These are phyloP conservation scores for Arthrobotrys conoides DNA, from an alignment of 2,329 filamentous ascomycete species.

Conservation along the genomic window DNA sequence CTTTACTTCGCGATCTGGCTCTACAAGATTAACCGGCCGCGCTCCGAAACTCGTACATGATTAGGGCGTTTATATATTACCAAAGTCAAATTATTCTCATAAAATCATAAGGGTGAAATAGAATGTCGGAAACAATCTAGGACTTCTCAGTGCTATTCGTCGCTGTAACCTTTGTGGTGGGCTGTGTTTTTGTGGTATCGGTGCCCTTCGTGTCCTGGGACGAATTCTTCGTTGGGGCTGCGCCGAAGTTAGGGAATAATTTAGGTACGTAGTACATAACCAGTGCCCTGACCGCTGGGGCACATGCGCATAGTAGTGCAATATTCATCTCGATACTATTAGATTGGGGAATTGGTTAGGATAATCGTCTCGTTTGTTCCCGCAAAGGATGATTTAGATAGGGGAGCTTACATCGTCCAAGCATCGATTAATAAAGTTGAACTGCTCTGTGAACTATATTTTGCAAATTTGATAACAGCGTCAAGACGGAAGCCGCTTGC, in stretches of 20 bases:
- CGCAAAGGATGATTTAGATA: too few species aligned
- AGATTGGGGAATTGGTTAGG: too few species aligned
- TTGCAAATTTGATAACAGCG: slow-evolving; percentile 19
- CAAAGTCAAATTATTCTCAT: neutral
- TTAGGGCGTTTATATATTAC: neutral
- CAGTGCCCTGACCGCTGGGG: slow-evolving; percentile 42
- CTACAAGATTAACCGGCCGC: neutral
- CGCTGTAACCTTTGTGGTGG: neutral
- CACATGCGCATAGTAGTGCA: slow-evolving; percentile 37
- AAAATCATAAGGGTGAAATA: neutral
- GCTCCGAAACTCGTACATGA: neutral
- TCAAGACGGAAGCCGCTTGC: slow-evolving; percentile 34
- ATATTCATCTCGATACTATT: slow-evolving; percentile 50
- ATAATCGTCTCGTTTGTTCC: too few species aligned
- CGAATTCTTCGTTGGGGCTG: neutral
- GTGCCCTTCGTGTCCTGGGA: neutral
- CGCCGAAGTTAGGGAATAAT: neutral
- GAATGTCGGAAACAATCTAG: neutral
- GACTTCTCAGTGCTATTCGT: neutral
- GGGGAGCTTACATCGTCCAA: slow-evolving; percentile 49
- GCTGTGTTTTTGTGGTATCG: neutral
- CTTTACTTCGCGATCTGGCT: neutral
- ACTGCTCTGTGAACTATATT: slow-evolving; percentile 18
- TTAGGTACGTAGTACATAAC: slow-evolving; percentile 48
- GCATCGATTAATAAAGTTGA: slow-evolving; percentile 24